Conservation (phyloP, 78 protist species). For the Dictyostelium intermedium region DNA sequence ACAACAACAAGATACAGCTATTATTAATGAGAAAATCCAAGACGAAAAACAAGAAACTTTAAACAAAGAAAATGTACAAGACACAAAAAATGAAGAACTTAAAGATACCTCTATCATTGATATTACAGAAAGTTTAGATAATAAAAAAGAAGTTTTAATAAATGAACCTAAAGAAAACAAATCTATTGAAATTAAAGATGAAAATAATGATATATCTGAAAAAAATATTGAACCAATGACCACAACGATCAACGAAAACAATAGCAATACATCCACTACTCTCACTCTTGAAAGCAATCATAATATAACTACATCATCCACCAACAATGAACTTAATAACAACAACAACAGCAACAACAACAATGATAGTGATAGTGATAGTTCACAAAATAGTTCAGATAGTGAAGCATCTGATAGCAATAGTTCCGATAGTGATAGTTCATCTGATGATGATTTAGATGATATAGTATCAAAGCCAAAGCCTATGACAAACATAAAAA, state of each 20-base stretch:
- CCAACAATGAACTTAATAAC: not conserved
- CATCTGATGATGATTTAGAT: constrained; percentile 42
- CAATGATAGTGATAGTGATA: not conserved
- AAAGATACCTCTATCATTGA: not conserved
- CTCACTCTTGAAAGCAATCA: not conserved
- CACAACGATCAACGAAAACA: not conserved
- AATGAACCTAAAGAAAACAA: not conserved
- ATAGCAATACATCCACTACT: not conserved
- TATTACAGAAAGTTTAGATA: not conserved
- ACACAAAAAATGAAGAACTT: not conserved
- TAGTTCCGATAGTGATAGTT: not conserved
- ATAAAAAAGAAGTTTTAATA: not conserved
- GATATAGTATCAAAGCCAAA: constrained; percentile 32
- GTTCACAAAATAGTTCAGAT: constrained; percentile 10
- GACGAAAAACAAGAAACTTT: not conserved
- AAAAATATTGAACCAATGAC: not conserved
- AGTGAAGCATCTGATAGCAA: not conserved
- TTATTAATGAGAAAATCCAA: not conserved
- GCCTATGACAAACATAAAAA: not conserved
- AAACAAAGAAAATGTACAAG: not conserved
- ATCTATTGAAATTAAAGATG: not conserved
- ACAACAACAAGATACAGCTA: not conserved
- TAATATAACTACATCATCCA: not conserved
- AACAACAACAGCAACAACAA: too few relatives aligned
- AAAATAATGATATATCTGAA: not conserved